Base-by-base conservation (phyloP, 176 grass and related monocot species). In the Puccinellia tenuiflora region DNA sequence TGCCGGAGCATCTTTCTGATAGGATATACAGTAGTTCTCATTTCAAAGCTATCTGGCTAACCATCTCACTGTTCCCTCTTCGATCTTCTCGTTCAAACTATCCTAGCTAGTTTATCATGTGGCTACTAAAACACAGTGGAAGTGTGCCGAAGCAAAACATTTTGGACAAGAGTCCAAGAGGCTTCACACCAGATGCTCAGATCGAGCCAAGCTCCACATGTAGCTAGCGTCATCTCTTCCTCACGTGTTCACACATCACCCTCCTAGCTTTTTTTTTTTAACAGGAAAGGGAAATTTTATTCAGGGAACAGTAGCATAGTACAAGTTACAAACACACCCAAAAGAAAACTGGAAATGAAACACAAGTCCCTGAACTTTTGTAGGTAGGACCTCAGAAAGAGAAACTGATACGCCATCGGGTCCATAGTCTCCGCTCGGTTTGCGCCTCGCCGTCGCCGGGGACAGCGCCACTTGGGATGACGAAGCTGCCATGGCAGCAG, bases 101-200 rank as follows among this genome's bases (percentile, higher is more conserved):
- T 46, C 63, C 22, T 62, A 31, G 42, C 3, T 15, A 45, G 21
- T 30, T 17, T 25, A 26, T 71, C 73, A 72, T 71, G 40, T 72
- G 45, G 74, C 40, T 68, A 68, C 47, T 48, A 68, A 87, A 75
- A 87, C 26, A 87, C 59, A 55, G 24, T 24, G 34, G 35, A 66
- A 76, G 48, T 61, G 67, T 28, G 60, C 52, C 34, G 81, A 73
- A 82, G 39, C 80, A 78, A 71, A 71, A 62, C 61, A 67, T 53
- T 77, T 82, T 70, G 52, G 40, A 57, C 29, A 82, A 60, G 82
- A 59, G 9, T 87, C 60, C 29, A 82, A 43, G 13, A 45, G 34
- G 34, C 46, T 42, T 51, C 45, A 75, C 45, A 75, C 63, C 77
- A 67, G 38, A 45, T 45, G 42, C 42, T 12, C 40, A 43, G 40